Percentiles rank a stretch among this genome's conserved stretches.
Conservation (phyloP, 1,284 basidiomycete species). For the Tremellales sp. region DNA sequence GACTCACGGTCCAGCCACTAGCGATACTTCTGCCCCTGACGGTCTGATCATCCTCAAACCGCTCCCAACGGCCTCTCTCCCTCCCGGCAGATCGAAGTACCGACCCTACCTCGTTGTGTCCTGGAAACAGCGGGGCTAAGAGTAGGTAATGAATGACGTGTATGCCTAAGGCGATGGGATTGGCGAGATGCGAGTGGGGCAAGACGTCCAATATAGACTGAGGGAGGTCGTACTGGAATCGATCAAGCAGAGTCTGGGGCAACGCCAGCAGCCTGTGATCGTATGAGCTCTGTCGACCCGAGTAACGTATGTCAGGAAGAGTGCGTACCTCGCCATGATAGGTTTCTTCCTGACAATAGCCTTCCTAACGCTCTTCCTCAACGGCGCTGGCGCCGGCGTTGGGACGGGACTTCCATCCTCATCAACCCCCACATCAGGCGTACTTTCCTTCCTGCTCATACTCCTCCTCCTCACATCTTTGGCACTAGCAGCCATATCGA, state of each 20-base stretch:
- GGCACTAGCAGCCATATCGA: constrained; percentile 39
- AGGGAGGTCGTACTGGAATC: constrained; percentile 22
- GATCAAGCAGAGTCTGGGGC: constrained; percentile 28
- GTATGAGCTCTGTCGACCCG: neutral
- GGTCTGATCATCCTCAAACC: constrained; percentile 25
- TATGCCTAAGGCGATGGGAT: constrained; percentile 33
- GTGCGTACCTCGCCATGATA: constrained; percentile 31
- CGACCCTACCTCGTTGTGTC: constrained; percentile 13
- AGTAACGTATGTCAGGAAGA: neutral
- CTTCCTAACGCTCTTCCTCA: constrained; percentile 31
- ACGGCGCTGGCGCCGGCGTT: no score
- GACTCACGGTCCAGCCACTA: constrained; percentile 29
- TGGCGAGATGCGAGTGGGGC: constrained; percentile 33
- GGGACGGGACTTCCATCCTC: neutral
- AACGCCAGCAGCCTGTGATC: constrained; percentile 23
- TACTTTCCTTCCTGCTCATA: constrained; percentile 5
- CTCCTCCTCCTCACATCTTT: constrained; percentile 24
- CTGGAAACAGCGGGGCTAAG: constrained; percentile 31
- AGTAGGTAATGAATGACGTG: constrained; percentile 37
- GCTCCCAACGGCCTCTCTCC: constrained; percentile 29
- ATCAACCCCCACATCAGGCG: neutral
- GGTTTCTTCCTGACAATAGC: constrained; percentile 36
- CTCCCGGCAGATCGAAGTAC: constrained; percentile 11
- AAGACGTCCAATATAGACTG: constrained; percentile 30
- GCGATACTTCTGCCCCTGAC: constrained; percentile 13